phyloP scores from a whole-genome alignment of 23 red algal genomes.

The Gracilaria vermiculophylla region DNA sequence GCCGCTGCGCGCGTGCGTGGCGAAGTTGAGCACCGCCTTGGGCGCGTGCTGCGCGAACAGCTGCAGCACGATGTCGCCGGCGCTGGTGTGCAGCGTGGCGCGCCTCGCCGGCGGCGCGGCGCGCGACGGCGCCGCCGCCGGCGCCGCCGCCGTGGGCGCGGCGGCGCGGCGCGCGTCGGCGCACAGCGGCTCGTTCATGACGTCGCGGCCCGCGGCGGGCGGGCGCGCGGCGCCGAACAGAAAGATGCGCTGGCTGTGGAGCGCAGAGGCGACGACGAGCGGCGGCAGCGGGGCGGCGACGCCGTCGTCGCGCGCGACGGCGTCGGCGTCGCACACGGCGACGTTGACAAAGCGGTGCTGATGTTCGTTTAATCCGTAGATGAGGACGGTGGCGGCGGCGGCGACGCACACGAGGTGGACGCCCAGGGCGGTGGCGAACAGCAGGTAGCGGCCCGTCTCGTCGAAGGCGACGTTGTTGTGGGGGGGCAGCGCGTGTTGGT shows the following conservation, averaged over 20 bases:
- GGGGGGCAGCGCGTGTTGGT: background rate
- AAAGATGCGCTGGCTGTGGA: constrained; percentile 37
- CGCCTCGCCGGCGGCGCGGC: background rate
- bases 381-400: constrained; percentile 5
- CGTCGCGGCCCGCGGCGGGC: background rate
- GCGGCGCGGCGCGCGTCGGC: background rate
- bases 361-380: constrained; percentile 52
- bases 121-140: background rate
- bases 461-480: constrained; percentile 68
- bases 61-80: constrained; percentile 44
- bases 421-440: constrained; percentile 73
- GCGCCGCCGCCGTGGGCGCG: background rate
- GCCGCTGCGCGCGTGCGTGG: constrained; percentile 62
- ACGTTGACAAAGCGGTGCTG: constrained; percentile 74
- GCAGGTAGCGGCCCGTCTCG: constrained; percentile 33
- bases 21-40: constrained; percentile 62
- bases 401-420: constrained; percentile 63
- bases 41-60: constrained; percentile 51
- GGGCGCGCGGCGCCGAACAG: constrained; percentile 1
- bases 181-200: constrained; percentile 18
- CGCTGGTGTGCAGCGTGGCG: constrained; percentile 40
- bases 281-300: background rate
- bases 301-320: background rate
- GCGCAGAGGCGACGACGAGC: constrained; percentile 28
- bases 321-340: constrained; percentile 28